Conservation (phyloP, 2,329 filamentous ascomycete species). For the Phyllosticta capitalensis region DNA sequence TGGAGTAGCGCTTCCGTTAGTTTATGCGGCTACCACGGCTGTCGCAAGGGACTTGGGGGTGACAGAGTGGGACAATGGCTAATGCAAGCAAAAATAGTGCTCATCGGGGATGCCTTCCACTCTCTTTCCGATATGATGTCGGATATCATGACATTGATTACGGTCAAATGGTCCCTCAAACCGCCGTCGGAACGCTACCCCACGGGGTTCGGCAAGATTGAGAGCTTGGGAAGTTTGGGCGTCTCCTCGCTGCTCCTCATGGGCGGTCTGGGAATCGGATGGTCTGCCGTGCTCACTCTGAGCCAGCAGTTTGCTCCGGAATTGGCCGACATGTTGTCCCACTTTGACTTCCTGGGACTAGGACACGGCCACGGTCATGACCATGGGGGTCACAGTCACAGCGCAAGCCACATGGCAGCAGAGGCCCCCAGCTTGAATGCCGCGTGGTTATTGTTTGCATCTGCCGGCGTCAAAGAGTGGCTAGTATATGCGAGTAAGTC, state of each 20-base stretch:
- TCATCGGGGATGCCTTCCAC: conserved; percentile 91
- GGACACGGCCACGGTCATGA: conserved; percentile 55
- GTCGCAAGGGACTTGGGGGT: conserved; percentile 18
- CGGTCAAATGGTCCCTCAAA: conserved; percentile 85
- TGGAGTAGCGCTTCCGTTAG: not conserved
- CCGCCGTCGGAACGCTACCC: conserved; percentile 78
- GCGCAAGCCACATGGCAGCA: conserved; percentile 36
- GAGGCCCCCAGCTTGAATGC: conserved; percentile 74
- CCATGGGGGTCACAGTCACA: conserved; percentile 26
- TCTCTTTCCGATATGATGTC: conserved; percentile 91
- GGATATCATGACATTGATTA: conserved; percentile 86
- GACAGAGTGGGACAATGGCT: not conserved
- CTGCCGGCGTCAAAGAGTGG: conserved; percentile 92
- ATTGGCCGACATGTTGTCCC: conserved; percentile 32
- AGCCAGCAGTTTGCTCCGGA: conserved; percentile 41
- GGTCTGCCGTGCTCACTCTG: conserved; percentile 50
- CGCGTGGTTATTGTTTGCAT: conserved; percentile 85
- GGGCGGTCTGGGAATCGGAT: conserved; percentile 87
- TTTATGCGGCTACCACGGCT: not conserved
- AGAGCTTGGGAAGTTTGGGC: conserved; percentile 85
- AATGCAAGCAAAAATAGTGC: conserved; percentile 40
- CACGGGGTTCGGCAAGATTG: conserved; percentile 92
- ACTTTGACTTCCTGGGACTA: conserved; percentile 39
- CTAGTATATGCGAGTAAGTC: conserved; percentile 79
- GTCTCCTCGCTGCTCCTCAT: conserved; percentile 85